These are phyloP conservation scores for Sclerotinia minor DNA, from an alignment of 2,329 filamentous ascomycete genomes.

Conservation along the genomic window DNA sequence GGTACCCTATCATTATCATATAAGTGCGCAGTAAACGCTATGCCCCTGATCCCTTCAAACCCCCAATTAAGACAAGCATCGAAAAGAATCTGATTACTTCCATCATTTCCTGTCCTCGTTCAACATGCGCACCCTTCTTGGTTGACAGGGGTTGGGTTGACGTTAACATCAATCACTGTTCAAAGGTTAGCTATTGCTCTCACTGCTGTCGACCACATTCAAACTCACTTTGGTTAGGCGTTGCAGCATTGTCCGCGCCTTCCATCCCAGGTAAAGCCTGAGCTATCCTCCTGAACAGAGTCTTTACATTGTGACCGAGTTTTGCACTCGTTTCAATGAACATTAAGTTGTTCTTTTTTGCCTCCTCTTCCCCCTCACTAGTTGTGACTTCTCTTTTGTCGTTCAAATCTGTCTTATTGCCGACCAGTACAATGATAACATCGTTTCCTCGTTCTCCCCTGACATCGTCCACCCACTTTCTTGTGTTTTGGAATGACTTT, in stretches of 20 bases:
- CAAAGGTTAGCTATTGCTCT: slow-evolving; percentile 18
- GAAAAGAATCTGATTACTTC: slow-evolving; percentile 28
- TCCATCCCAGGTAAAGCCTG: slow-evolving; percentile 98
- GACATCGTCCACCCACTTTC: slow-evolving; percentile 99
- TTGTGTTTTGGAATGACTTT: slow-evolving; percentile 97
- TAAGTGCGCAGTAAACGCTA: slow-evolving; percentile 40
- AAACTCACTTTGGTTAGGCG: slow-evolving; percentile 72
- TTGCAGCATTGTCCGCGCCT: slow-evolving; percentile 74
- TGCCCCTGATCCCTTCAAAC: slow-evolving; percentile 39
- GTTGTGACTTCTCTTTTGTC: slow-evolving; percentile 98
- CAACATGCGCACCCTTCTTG: slow-evolving; percentile 75
- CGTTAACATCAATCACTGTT: slow-evolving; percentile 90
- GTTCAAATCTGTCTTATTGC: slow-evolving; percentile 98
- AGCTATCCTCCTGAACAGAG: slow-evolving; percentile 94
- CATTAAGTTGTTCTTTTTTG: slow-evolving; percentile 96
- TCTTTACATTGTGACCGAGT: slow-evolving; percentile 96
- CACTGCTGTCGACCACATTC: background rate
- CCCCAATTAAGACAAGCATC: slow-evolving; percentile 35
- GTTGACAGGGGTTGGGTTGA: slow-evolving; percentile 66
- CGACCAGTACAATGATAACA: slow-evolving; percentile 97
- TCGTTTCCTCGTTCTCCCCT: slow-evolving; percentile 95
- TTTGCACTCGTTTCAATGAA: slow-evolving; percentile 99
- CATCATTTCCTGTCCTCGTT: slow-evolving; percentile 27
- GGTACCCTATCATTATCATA: slow-evolving; percentile 38
- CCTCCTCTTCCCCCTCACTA: slow-evolving; percentile 94